Evolutionary conservation across 2,329 filamentous ascomycete species (phyloP), one percentile per base, ranked within the genome.

Genomic region (Botrytis fabae): DNA sequence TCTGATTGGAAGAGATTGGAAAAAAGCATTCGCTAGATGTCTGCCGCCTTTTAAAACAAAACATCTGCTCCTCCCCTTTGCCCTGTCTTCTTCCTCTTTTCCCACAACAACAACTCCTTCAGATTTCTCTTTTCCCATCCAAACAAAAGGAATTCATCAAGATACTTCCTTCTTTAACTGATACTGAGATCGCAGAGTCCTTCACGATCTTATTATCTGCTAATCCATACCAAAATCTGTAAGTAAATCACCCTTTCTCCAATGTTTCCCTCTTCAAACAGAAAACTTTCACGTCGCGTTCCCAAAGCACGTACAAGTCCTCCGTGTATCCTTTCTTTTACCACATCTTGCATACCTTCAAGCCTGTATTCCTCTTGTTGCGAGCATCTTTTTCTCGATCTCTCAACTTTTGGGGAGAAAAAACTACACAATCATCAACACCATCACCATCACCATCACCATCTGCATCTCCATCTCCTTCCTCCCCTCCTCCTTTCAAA

Each of bases 201-300:
- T 70, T 54, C 44, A 35, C 35, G n/a, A 64, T 69, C 59, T 70
- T 73, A 46, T 20, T 38, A 51, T 46, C 25, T 44, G 71, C 40
- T 38, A 63, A 25, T 54, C 14, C 32, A 14, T 35, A 28, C 12
- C 16, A 20, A 46, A 38, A 35, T 51, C 14, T 70, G 66, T 63
- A n/a, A 70, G 71, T 70, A 38, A 73, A 25, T 20, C 57, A 65
- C 61, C n/a, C n/a, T 20, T 12, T 63, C 28, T 28, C 32, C 28
- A n/a, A 51, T 25, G 32, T 61, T 62, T 28, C 18, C 22, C 38
- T 40, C 54, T 32, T 22, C 42, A 57, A 59, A 48, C 35, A 59
- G 54, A 46, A 44, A 66, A 14, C 38, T 54, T 16, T 64, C 32
- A 28, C 38, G 25, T 66, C 64, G 64, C 32, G 25, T 40, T 66